These are phyloP conservation scores for Candida andamanensis DNA, from an alignment of 805 yeast species.

Conservation along the genomic window DNA sequence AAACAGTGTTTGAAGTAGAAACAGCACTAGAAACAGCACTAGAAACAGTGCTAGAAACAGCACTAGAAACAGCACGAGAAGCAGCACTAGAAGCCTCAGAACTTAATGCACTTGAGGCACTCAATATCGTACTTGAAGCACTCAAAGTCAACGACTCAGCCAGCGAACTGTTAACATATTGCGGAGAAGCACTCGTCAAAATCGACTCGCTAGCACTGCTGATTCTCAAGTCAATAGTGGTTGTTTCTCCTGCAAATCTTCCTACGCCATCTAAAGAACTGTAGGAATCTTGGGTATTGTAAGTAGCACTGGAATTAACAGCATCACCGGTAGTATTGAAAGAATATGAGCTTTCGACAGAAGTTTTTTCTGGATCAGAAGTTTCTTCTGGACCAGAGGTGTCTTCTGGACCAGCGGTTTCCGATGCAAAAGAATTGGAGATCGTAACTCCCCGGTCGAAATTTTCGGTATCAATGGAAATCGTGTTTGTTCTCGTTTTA, in stretches of 20 bases:
- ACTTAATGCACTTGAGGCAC: slow-evolving; percentile 1
- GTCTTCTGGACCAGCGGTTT: slow-evolving; percentile 1
- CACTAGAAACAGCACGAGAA: slow-evolving; percentile 2
- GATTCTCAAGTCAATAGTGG: slow-evolving; percentile 14
- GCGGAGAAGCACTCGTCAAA: slow-evolving; percentile 1
- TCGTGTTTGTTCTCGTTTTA: slow-evolving; percentile 16
- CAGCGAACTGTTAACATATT: slow-evolving; percentile 2
- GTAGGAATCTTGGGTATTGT: too few species aligned
- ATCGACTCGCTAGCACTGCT: slow-evolving; percentile 2
- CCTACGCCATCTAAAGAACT: slow-evolving; percentile 1
- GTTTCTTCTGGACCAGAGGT: slow-evolving; percentile 3
- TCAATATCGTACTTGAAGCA: background rate
- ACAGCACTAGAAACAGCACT: background rate
- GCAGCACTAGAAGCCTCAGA: slow-evolving; percentile 2
- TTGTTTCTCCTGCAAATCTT: background rate
- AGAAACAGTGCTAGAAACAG: slow-evolving; percentile 3
- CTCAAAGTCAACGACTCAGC: background rate
- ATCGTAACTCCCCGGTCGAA: slow-evolving; percentile 1
- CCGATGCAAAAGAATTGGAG: slow-evolving; percentile 1
- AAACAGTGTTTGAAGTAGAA: background rate
- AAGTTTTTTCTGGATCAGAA: background rate
- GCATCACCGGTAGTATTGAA: too few species aligned
- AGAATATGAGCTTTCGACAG: background rate
- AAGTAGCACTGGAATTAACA: background rate
- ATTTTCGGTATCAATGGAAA: slow-evolving; percentile 10